A percentile compares a stretch with the other conserved stretches of the same genome.
Evolutionary conservation across 176 grass and related monocot species (phyloP).

Genomic region (Puya raimondii): DNA sequence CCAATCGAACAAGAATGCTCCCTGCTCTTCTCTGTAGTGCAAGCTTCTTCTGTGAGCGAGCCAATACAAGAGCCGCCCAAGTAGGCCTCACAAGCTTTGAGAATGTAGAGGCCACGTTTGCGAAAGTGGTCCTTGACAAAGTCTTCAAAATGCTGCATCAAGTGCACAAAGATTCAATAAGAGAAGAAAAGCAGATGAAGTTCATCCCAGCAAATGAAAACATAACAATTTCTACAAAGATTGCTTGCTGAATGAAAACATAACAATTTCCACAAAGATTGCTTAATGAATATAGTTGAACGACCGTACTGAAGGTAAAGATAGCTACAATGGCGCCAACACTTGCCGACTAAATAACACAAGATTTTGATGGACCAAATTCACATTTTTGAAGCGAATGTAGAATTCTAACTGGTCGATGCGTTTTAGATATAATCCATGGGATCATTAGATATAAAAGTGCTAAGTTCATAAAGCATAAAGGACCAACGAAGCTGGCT

Average conservation of each 20-base stretch:
- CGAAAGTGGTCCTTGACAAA: constrained; percentile 71
- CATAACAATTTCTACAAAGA: neutral
- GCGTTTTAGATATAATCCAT: too few species aligned
- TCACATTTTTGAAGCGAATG: neutral
- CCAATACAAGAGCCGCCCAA: constrained; percentile 66
- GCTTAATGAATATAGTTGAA: neutral
- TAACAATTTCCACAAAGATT: neutral
- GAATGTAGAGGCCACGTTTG: constrained; percentile 64
- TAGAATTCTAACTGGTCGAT: neutral
- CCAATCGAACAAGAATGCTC: constrained; percentile 71
- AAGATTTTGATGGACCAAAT: neutral
- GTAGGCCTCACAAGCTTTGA: constrained; percentile 90
- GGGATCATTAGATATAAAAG: too few species aligned
- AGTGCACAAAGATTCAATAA: constrained; percentile 5
- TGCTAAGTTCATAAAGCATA: too few species aligned
- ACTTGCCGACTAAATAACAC: neutral
- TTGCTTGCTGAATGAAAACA: neutral
- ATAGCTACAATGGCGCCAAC: neutral
- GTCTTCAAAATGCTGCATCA: constrained; percentile 76
- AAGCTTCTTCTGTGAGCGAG: constrained; percentile 60
- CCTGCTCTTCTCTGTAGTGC: constrained; percentile 47
- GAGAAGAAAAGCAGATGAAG: constrained; percentile 3
- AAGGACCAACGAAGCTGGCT: neutral
- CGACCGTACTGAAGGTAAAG: neutral
- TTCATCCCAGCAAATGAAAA: neutral